Evolutionary conservation across 805 yeast species (phyloP).

Genomic region (Starmera dryadoides): DNA sequence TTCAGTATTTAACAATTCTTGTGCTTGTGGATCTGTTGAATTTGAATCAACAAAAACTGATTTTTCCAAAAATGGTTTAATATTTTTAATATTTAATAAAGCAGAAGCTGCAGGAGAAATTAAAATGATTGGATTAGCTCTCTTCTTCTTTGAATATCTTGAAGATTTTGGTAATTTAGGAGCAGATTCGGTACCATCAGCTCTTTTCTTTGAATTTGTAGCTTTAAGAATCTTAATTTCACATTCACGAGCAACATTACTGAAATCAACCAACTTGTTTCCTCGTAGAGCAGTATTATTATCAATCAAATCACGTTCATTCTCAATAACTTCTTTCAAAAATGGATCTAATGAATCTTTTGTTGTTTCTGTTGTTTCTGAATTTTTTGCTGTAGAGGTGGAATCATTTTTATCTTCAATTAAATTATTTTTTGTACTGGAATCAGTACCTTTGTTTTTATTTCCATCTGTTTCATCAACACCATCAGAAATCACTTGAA

Average conservation of each 20-base stretch:
- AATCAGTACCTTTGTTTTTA: not conserved
- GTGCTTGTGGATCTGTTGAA: conserved; percentile 24
- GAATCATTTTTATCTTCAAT: not conserved
- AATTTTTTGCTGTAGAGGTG: not conserved
- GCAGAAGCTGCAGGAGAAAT: conserved; percentile 79
- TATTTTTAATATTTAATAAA: conserved; percentile 54
- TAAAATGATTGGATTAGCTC: conserved; percentile 62
- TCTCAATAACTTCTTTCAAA: conserved; percentile 19
- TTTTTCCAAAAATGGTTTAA: conserved; percentile 62
- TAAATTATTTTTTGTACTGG: not conserved
- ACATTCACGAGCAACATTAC: conserved; percentile 58
- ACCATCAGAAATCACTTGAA: conserved; percentile 20
- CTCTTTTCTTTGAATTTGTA: not conserved
- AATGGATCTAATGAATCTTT: conserved; percentile 30
- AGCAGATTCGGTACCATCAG: not conserved
- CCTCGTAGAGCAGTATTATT: conserved; percentile 63
- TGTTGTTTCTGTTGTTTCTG: conserved; percentile 3
- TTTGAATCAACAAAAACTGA: conserved; percentile 58
- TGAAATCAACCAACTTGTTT: conserved; percentile 55
- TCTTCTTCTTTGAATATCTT: conserved; percentile 17
- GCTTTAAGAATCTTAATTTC: conserved; percentile 47
- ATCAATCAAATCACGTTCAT: conserved; percentile 46
- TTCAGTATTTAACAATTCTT: conserved; percentile 24
- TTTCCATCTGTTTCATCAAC: not conserved
- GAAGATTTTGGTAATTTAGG: conserved; percentile 9